phyloP scores from a whole-genome alignment of 2,329 filamentous ascomycete species.

The Pseudopithomyces maydicus region DNA sequence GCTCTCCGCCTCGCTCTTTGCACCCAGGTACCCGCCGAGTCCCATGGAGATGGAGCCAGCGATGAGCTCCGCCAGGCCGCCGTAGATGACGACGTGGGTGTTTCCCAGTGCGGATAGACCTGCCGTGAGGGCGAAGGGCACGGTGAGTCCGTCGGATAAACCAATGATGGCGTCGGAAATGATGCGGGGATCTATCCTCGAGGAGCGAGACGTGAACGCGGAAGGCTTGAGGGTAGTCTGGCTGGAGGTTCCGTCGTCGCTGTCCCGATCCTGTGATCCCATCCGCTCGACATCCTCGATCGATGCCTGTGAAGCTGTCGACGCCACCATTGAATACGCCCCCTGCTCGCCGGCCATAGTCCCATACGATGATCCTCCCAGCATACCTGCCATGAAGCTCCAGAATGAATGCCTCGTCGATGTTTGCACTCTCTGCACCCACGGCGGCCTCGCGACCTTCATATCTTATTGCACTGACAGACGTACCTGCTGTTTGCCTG shows the following conservation, averaged over 20 bases:
- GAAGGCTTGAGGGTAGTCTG: neutral
- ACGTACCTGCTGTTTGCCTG: neutral
- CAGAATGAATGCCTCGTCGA: neutral
- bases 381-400: neutral
- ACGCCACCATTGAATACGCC: neutral
- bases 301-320: neutral
- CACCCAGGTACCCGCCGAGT: slow-evolving; percentile 73
- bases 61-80: slow-evolving; percentile 75
- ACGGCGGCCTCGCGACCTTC: neutral
- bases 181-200: neutral
- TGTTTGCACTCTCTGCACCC: neutral
- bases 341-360: neutral
- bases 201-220: neutral
- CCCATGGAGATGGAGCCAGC: slow-evolving; percentile 80
- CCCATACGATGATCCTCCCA: neutral
- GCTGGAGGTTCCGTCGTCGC: neutral
- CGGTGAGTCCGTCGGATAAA: slow-evolving; percentile 77
- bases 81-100: slow-evolving; percentile 53
- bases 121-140: slow-evolving; percentile 79
- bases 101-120: slow-evolving; percentile 55
- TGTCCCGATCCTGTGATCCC: neutral
- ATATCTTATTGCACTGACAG: neutral
- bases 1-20: slow-evolving; percentile 48
- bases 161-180: slow-evolving; percentile 70
- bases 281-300: neutral